These are phyloP conservation scores for Vitis hybrid DNA, from an alignment of 177 flowering plant species.

Conservation along the genomic window DNA sequence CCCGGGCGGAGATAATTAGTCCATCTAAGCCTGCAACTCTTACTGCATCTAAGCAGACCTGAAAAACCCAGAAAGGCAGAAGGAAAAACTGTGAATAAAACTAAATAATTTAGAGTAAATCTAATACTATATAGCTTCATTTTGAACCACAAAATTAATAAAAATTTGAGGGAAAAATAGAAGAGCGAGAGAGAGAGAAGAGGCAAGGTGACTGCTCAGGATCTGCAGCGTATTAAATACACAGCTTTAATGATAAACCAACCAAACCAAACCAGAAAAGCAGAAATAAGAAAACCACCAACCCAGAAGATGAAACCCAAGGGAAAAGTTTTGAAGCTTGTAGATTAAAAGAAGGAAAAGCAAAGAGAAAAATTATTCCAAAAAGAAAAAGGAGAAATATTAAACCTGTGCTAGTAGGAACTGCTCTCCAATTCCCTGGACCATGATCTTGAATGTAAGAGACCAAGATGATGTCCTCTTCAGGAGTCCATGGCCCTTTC, in stretches of 20 bases:
- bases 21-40: constrained; percentile 84
- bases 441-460: constrained; percentile 86
- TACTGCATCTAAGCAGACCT: constrained; percentile 82
- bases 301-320: background rate
- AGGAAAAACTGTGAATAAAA: background rate
- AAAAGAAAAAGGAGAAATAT: background rate
- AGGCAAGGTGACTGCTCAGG: background rate
- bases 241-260: constrained; percentile 18
- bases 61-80: constrained; percentile 6
- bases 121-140: background rate
- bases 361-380: background rate
- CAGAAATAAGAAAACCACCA: background rate
- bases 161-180: background rate
- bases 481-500: constrained; percentile 94
- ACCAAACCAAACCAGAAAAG: constrained; percentile 10
- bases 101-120: background rate
- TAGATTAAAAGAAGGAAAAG: background rate
- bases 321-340: background rate
- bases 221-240: constrained; percentile 5
- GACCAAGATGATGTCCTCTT: constrained; percentile 76
- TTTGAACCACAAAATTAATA: constrained; percentile 3
- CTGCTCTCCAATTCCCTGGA: constrained; percentile 86
- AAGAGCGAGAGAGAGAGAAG: background rate
- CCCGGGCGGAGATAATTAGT: constrained; percentile 89
- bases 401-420: constrained; percentile 76